Base-by-base conservation (phyloP, 108 stramenopile species). In the Nitzschia sp. region DNA sequence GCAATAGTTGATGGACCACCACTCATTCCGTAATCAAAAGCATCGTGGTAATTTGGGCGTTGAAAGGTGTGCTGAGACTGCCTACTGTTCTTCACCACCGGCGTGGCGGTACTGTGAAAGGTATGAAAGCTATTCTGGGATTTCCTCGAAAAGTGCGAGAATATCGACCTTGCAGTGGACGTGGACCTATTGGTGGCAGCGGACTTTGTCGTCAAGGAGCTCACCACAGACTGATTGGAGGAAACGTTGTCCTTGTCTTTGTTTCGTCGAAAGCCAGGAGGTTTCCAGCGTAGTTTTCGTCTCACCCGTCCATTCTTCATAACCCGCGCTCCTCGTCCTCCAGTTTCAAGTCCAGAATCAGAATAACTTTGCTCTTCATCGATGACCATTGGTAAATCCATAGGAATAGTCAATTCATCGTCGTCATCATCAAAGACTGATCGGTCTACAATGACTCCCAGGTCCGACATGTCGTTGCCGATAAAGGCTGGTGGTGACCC, bases 211-310 rank as follows among this genome's bases (percentile, higher is more conserved):
- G 64, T 68, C 44, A 66, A 30, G 16, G 60, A 66, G 34, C 66
- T 68, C 22, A 65, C 26, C 0, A 62, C 60, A n/a, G 73, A 75
- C 6, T 58, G 47, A 23, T 68, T 45, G 0, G 73, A 75, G 2
- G 73, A 62, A 32, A 66, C 23, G 34, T 73, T 59, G 56, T 48
- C 8, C 23, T 62, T 64, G 26, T 26, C 22, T 35, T 59, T 72
- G 46, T 54, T 69, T 33, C 45, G 29, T 57, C 59, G 61, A 56
- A 66, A 69, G 45, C 13, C 53, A 5, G 58, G 58, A 31, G 80
- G 80, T 54, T 69, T 76, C 80, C 80, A 81, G 35, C 80, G 72
- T 45, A 81, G 38, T 64, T 72, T 71, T 15, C 80, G 67, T 36
- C 80, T 70, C 3, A 81, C 76, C 65, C 70, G 69, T 19, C 80